Percentiles rank a stretch among this genome's conserved stretches.
Evolutionary conservation across 2,329 filamentous ascomycete species (phyloP).

Genomic region (Fusarium avenaceum): DNA sequence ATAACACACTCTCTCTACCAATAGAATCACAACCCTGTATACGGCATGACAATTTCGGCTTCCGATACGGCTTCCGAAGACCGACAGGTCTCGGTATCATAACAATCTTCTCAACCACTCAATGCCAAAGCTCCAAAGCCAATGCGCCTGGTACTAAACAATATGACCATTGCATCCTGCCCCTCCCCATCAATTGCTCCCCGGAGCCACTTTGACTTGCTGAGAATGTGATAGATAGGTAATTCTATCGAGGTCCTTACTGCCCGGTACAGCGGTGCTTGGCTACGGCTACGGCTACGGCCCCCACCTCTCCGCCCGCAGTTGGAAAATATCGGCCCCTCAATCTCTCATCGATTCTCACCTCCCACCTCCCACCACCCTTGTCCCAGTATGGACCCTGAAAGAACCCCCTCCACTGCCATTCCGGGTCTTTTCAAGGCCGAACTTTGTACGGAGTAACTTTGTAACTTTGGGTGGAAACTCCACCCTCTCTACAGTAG

Average conservation of each 20-base stretch:
- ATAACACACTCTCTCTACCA: neutral
- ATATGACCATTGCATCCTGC: slow-evolving; percentile 12
- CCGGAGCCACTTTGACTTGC: slow-evolving; percentile 20
- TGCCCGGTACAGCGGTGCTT: slow-evolving; percentile 1
- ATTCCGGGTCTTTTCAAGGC: slow-evolving; percentile 30
- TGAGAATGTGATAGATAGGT: slow-evolving; percentile 28
- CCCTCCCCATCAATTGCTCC: slow-evolving; percentile 28
- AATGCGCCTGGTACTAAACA: slow-evolving; percentile 20
- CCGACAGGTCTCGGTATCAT: slow-evolving; percentile 37
- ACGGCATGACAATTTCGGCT: slow-evolving; percentile 25
- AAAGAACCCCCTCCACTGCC: slow-evolving; percentile 27
- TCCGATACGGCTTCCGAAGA: slow-evolving; percentile 40
- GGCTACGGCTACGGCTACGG: slow-evolving; percentile 8
- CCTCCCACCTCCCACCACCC: slow-evolving; percentile 16
- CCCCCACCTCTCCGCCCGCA: slow-evolving; percentile 32
- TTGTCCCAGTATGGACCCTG: slow-evolving; percentile 33
- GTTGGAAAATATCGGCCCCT: slow-evolving; percentile 33
- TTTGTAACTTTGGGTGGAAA: slow-evolving; percentile 1
- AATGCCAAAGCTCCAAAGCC: slow-evolving; percentile 3
- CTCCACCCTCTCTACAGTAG: slow-evolving; percentile 5
- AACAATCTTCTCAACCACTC: slow-evolving; percentile 28
- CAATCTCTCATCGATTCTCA: slow-evolving; percentile 31
- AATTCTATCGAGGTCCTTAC: slow-evolving; percentile 3
- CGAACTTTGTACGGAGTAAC: slow-evolving; percentile 9
- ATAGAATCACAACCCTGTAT: neutral